phyloP scores from a whole-genome alignment of 257 asterid genomes.

The Paulownia fortunei region DNA sequence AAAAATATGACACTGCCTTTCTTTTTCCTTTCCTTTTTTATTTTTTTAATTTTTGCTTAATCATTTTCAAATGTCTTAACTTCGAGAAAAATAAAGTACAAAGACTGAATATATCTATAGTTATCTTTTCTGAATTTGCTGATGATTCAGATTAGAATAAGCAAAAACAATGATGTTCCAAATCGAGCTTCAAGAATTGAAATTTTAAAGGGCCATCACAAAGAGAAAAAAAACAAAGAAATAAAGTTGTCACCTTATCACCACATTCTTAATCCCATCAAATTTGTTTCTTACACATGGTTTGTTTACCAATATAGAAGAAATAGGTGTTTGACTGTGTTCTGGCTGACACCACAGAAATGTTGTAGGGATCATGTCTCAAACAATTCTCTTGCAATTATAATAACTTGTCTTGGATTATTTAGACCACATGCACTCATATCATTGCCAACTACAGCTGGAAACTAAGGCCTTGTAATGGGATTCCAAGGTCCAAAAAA shows the following conservation, averaged over 20 bases:
- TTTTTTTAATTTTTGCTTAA: constrained; percentile 2
- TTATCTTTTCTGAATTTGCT: background rate
- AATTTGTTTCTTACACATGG: constrained; percentile 28
- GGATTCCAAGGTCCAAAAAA: constrained; percentile 30
- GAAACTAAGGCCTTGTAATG: constrained; percentile 34
- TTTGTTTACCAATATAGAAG: constrained; percentile 20
- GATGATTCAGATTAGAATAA: background rate
- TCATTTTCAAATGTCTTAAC: constrained; percentile 17
- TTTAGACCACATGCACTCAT: constrained; percentile 68
- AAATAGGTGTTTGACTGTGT: constrained; percentile 27
- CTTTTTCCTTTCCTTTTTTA: background rate
- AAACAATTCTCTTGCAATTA: constrained; percentile 52
- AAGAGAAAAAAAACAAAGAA: background rate
- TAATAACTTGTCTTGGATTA: constrained; percentile 67
- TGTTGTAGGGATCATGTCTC: constrained; percentile 60
- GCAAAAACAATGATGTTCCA: background rate
- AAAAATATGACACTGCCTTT: background rate
- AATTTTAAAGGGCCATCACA: background rate
- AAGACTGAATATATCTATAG: background rate
- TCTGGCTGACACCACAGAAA: constrained; percentile 41
- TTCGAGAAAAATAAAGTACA: background rate
- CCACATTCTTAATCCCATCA: constrained; percentile 30
- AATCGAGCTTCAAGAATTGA: constrained; percentile 17
- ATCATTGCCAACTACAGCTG: constrained; percentile 64
- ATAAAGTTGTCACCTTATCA: constrained; percentile 3